These are phyloP conservation scores for Leishmania guyanensis DNA, from an alignment of 208 protist genomes.

Conservation along the genomic window DNA sequence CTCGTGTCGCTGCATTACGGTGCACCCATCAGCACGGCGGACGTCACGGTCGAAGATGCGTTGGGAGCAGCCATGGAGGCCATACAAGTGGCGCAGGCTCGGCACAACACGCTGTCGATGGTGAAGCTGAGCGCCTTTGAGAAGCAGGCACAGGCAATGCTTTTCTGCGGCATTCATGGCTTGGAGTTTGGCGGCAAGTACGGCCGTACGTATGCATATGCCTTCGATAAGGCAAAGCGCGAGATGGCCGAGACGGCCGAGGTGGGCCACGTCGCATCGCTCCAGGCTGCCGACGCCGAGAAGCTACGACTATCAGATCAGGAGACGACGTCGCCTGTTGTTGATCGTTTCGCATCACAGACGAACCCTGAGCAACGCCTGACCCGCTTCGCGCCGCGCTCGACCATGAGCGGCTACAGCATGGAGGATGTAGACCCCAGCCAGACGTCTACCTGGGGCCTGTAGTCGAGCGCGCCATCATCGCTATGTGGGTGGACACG, in stretches of 20 bases:
- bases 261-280: constrained; percentile 38
- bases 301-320: constrained; percentile 56
- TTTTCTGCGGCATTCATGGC: constrained; percentile 69
- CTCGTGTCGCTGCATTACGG: constrained; percentile 41
- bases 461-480: constrained; percentile 12
- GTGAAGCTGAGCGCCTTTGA: constrained; percentile 56
- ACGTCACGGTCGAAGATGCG: constrained; percentile 57
- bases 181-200: constrained; percentile 85
- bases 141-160: constrained; percentile 72
- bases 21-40: constrained; percentile 32
- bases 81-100: constrained; percentile 63
- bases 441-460: constrained; percentile 65
- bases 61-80: constrained; percentile 54
- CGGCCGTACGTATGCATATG: constrained; percentile 83
- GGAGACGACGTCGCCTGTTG: constrained; percentile 20
- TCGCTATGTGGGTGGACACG: neutral
- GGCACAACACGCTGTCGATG: constrained; percentile 70
- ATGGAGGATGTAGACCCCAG: constrained; percentile 72
- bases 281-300: constrained; percentile 46
- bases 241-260: constrained; percentile 49
- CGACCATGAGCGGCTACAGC: constrained; percentile 39
- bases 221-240: constrained; percentile 74
- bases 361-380: constrained; percentile 87
- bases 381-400: constrained; percentile 60
- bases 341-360: constrained; percentile 83